Base-by-base conservation (phyloP, 2,329 filamentous ascomycete genomes). In the Fusarium palustre region DNA sequence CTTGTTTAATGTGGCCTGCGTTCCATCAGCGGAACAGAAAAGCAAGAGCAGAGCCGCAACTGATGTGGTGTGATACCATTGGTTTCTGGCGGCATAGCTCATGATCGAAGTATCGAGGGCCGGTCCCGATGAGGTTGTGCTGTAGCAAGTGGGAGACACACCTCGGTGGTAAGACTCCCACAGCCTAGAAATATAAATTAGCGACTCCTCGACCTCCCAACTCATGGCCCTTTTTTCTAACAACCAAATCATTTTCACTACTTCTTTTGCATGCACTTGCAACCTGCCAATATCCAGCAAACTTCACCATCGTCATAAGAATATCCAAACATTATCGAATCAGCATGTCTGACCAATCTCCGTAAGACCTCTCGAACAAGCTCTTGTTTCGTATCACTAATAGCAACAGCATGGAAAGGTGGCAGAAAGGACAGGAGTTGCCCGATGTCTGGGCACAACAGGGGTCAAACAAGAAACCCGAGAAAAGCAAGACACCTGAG, bases 51-150 rank as follows among this genome's bases (percentile, higher is more conserved):
- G 71, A 76, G 72, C 65, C 69, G 64, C 73, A 71, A 38, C 41
- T 63, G 59, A 78, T 75, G 76, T 78, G 75, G 66, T 70, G 63
- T 63, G 45, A 57, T 59, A 50, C 69, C 62, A 76, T 76, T 78
- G 76, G 76, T 64, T 59, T 67, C 49, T 36, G 28, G 28, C 3
- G 42, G 60, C 33, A 59, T 50, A 48, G 55, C 31, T 56, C 58
- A 60, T 42, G 58, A 75, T 72, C 47, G 38, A 72, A 55, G 49
- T 55, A 36, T 60, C 52, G 43, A 58, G 18, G 55, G 45, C 49
- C 53, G 55, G 59, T 57, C 52, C 57, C 54, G 33, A 45, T 52
- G 52, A 63, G 57, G 53, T 46, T 55, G 54, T 64, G 54, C 46
- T 48, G 48, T 54, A 46, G 39, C 25, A 20, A 31, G 58, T 49